Conservation (phyloP, 2,329 filamentous ascomycete genomes). For the Dothistroma pini region DNA sequence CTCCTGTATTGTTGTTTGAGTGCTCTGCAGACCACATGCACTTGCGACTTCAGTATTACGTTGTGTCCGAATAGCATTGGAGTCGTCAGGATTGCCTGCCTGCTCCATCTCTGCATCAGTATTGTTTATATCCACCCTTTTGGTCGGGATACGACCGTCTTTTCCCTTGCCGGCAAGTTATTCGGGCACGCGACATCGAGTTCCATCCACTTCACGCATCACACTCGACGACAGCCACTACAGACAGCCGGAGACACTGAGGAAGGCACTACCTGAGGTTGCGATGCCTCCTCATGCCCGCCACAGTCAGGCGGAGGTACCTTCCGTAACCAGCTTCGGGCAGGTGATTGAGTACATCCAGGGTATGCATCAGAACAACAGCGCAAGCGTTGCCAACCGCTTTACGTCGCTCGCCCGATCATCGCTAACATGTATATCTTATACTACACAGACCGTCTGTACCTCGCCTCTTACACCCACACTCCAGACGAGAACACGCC, state of each 20-base stretch:
- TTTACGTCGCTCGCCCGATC: background rate
- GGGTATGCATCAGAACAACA: conserved; percentile 55
- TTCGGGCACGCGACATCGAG: conserved; percentile 6
- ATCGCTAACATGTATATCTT: conserved; percentile 30
- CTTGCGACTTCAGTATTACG: background rate
- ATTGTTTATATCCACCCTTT: conserved; percentile 3
- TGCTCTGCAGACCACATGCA: background rate
- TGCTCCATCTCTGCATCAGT: background rate
- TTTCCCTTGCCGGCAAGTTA: too few species aligned
- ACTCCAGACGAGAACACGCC: conserved; percentile 75
- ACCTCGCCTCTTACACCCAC: conserved; percentile 86
- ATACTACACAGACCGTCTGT: conserved; percentile 72
- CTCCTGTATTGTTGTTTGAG: background rate
- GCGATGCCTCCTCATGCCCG: conserved; percentile 32
- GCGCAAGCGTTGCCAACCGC: conserved; percentile 1
- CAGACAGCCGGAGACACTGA: background rate
- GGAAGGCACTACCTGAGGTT: conserved; percentile 10
- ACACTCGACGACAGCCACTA: background rate
- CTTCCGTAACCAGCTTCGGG: conserved; percentile 59
- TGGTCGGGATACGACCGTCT: too few species aligned
- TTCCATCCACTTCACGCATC: background rate
- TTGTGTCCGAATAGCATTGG: conserved; percentile 1
- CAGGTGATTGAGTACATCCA: conserved; percentile 96
- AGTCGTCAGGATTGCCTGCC: background rate
- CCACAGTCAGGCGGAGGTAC: conserved; percentile 28